phyloP scores from a whole-genome alignment of 177 flowering plant genomes.

The Vitis hybrid region DNA sequence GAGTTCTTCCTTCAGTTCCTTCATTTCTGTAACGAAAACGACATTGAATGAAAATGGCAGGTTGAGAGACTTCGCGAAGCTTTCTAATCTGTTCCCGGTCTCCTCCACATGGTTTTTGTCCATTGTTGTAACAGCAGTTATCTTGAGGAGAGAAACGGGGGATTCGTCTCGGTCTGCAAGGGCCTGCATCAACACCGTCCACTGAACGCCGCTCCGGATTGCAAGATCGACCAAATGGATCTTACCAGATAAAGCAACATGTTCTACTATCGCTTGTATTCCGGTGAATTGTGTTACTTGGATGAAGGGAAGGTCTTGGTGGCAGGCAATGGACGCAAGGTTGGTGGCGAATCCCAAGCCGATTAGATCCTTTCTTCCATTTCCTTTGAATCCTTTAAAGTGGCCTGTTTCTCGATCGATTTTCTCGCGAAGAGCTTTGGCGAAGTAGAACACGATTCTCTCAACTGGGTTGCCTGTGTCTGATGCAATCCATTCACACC shows the following conservation, averaged over 20 bases:
- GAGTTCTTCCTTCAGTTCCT: conserved; percentile 17
- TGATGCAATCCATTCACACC: conserved; percentile 41
- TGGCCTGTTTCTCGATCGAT: conserved; percentile 32
- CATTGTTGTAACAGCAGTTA: conserved; percentile 26
- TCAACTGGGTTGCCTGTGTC: conserved; percentile 39
- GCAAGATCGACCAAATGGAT: conserved; percentile 36
- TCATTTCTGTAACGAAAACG: conserved; percentile 13
- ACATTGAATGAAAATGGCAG: conserved; percentile 27
- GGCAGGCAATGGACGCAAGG: neutral
- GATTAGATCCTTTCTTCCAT: neutral
- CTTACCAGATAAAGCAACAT: conserved; percentile 13
- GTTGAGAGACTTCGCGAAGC: conserved; percentile 24
- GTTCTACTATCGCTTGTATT: conserved; percentile 30
- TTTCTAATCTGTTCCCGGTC: conserved; percentile 25
- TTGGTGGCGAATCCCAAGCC: conserved; percentile 10
- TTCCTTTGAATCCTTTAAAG: neutral
- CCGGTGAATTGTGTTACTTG: conserved; percentile 29
- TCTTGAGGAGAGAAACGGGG: conserved; percentile 22
- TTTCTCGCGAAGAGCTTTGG: conserved; percentile 37
- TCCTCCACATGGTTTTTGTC: conserved; percentile 8
- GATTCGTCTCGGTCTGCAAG: conserved; percentile 17
- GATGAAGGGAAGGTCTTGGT: conserved; percentile 23
- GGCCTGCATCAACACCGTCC: conserved; percentile 34
- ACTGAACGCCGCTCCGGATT: conserved; percentile 35
- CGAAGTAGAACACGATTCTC: conserved; percentile 33